Conservation (phyloP, 2,329 filamentous ascomycete species). For the Ophiocordyceps polyrhachis-furcata region DNA sequence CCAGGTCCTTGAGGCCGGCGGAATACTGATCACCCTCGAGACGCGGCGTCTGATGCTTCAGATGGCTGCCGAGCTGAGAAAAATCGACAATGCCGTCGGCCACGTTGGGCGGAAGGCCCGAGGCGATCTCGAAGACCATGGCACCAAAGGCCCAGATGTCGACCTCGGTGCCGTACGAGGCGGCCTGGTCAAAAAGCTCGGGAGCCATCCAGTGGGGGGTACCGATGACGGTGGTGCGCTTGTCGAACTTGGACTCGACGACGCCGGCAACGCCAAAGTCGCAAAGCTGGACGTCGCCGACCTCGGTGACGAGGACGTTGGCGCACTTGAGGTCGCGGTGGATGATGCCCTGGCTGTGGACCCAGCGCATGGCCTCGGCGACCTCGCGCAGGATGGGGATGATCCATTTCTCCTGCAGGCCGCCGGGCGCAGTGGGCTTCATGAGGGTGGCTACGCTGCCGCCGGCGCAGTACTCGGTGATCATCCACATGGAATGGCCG, state of each 20-base stretch:
- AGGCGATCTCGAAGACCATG: slow-evolving; percentile 65
- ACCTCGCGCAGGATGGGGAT: slow-evolving; percentile 49
- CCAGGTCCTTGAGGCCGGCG: slow-evolving; percentile 45
- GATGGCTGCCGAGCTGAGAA: slow-evolving; percentile 33
- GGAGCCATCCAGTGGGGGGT: slow-evolving; percentile 80
- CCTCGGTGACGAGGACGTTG: slow-evolving; percentile 63
- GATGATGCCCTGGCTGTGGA: slow-evolving; percentile 49
- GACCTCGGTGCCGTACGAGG: slow-evolving; percentile 50
- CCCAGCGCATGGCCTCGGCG: slow-evolving; percentile 46
- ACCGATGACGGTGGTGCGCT: slow-evolving; percentile 63
- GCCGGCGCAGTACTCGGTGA: slow-evolving; percentile 72
- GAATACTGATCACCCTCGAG: slow-evolving; percentile 58
- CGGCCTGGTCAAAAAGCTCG: slow-evolving; percentile 48
- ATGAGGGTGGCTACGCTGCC: slow-evolving; percentile 61
- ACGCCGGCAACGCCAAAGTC: slow-evolving; percentile 73
- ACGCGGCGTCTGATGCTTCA: slow-evolving; percentile 44
- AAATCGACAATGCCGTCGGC: slow-evolving; percentile 27
- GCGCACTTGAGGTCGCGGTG: slow-evolving; percentile 58
- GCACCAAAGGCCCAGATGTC: slow-evolving; percentile 79
- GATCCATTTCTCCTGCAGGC: slow-evolving; percentile 53
- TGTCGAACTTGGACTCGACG: slow-evolving; percentile 56
- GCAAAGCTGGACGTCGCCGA: slow-evolving; percentile 60
- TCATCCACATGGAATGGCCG: slow-evolving; percentile 69
- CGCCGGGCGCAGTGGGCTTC: slow-evolving; percentile 46
- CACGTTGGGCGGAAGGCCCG: slow-evolving; percentile 54